These are phyloP conservation scores for Silene latifolia DNA, from an alignment of 148 eudicot genomes.

Conservation along the genomic window DNA sequence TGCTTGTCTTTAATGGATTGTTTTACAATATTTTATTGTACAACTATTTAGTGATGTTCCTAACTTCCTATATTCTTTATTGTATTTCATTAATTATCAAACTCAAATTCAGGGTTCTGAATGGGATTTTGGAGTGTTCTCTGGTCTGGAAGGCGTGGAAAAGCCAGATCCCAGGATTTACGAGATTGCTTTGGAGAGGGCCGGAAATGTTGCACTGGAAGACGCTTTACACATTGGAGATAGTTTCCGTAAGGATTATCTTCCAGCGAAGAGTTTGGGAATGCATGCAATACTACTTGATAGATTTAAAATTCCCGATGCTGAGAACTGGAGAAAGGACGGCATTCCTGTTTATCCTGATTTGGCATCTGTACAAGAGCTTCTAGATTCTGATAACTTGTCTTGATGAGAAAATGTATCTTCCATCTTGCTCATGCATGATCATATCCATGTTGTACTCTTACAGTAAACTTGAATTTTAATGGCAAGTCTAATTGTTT, in stretches of 20 bases:
- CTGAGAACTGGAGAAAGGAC: constrained; percentile 67
- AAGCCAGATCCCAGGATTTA: constrained; percentile 83
- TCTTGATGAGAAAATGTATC: constrained; percentile 14
- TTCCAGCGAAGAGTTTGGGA: constrained; percentile 80
- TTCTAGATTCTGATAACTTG: constrained; percentile 48
- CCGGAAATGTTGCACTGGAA: constrained; percentile 72
- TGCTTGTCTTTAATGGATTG: too few relatives aligned
- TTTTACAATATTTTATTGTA: too few relatives aligned
- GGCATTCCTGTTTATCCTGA: constrained; percentile 80
- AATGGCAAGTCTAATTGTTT: background rate
- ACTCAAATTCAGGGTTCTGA: constrained; percentile 63
- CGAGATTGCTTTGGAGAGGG: constrained; percentile 77
- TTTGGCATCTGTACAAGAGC: constrained; percentile 58
- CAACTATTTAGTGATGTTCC: background rate
- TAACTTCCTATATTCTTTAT: too few relatives aligned
- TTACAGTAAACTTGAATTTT: background rate
- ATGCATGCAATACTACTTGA: constrained; percentile 86
- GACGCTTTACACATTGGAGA: constrained; percentile 85
- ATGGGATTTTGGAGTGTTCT: constrained; percentile 96
- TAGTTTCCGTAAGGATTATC: constrained; percentile 82
- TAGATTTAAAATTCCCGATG: constrained; percentile 83
- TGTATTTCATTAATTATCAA: too few relatives aligned
- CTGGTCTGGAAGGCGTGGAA: constrained; percentile 93
- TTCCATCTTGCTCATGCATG: background rate
- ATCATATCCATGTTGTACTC: too few relatives aligned